phyloP scores from a whole-genome alignment of 2,329 filamentous ascomycete genomes.

The Apiospora pterosperma region DNA sequence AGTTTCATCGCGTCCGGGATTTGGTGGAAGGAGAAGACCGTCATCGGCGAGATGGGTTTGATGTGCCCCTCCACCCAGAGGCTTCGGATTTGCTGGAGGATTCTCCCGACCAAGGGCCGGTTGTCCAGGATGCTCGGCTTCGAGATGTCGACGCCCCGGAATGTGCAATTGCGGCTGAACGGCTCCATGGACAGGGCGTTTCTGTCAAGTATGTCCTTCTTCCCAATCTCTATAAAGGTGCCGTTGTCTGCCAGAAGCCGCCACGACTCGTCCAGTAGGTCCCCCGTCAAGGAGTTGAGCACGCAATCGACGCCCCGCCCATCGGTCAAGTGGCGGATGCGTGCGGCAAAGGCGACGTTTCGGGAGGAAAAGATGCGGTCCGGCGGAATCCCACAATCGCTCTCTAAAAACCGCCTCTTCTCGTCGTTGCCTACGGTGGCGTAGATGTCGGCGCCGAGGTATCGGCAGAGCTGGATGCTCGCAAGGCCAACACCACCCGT shows the following conservation, averaged over 20 bases:
- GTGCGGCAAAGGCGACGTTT: constrained; percentile 26
- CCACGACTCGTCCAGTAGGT: constrained; percentile 11
- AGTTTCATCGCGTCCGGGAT: constrained; percentile 9
- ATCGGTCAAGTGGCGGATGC: constrained; percentile 19
- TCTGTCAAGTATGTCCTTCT: constrained; percentile 9
- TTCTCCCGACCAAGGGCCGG: too few species aligned
- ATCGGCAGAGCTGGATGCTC: constrained; percentile 17
- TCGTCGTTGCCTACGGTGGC: constrained; percentile 17
- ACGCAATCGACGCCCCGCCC: constrained; percentile 22
- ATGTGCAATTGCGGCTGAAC: constrained; percentile 12
- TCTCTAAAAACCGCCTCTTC: constrained; percentile 27
- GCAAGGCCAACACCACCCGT: constrained; percentile 23
- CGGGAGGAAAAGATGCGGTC: constrained; percentile 31
- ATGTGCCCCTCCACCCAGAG: constrained; percentile 12
- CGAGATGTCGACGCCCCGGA: constrained; percentile 8
- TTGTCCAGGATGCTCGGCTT: too few species aligned
- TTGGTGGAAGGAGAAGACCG: constrained; percentile 6
- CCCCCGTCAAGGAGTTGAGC: constrained; percentile 20
- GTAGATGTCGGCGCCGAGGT: constrained; percentile 10
- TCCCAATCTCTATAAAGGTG: constrained; percentile 10
- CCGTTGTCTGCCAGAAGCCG: constrained; percentile 6
- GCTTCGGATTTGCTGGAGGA: too few species aligned
- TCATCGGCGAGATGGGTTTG: constrained; percentile 9
- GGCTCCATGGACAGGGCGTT: constrained; percentile 10
- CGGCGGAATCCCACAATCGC: constrained; percentile 24